A percentile compares a stretch with the other conserved stretches of the same genome.
phyloP scores from a whole-genome alignment of 129 eudicot species.

The Saposhnikovia divaricata region DNA sequence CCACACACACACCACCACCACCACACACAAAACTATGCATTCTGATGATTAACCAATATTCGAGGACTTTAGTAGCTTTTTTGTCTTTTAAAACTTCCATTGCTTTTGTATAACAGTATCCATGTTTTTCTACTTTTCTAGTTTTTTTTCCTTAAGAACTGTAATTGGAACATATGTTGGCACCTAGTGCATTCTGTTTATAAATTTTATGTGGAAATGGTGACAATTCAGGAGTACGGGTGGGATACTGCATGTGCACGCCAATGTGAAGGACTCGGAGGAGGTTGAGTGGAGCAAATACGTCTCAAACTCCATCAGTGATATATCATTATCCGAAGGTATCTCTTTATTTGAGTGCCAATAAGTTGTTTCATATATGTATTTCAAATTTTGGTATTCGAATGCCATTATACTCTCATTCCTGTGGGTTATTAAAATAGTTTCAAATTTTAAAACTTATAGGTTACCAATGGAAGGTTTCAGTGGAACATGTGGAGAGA shows the following conservation, averaged over 20 bases:
- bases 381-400: neutral
- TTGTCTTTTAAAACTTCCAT: neutral
- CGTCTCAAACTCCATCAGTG: conserved; percentile 46
- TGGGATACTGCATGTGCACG: conserved; percentile 80
- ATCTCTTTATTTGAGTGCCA: neutral
- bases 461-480: conserved; percentile 74
- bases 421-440: neutral
- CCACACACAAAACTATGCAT: neutral
- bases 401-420: neutral
- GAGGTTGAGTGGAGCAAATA: conserved; percentile 61
- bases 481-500: conserved; percentile 66
- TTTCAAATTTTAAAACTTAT: conserved; percentile 15
- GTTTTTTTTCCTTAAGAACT: neutral
- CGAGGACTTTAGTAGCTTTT: neutral
- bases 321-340: conserved; percentile 79
- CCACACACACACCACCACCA: neutral
- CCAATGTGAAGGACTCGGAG: conserved; percentile 84
- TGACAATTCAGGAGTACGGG: conserved; percentile 53
- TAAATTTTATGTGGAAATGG: neutral
- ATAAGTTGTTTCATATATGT: neutral
- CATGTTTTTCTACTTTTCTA: neutral
- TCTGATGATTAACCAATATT: neutral
- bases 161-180: neutral
- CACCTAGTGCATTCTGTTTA: neutral
- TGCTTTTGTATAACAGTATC: neutral